Conservation (phyloP, 495 filamentous ascomycete species). For the Trichoderma orchidacearum region DNA sequence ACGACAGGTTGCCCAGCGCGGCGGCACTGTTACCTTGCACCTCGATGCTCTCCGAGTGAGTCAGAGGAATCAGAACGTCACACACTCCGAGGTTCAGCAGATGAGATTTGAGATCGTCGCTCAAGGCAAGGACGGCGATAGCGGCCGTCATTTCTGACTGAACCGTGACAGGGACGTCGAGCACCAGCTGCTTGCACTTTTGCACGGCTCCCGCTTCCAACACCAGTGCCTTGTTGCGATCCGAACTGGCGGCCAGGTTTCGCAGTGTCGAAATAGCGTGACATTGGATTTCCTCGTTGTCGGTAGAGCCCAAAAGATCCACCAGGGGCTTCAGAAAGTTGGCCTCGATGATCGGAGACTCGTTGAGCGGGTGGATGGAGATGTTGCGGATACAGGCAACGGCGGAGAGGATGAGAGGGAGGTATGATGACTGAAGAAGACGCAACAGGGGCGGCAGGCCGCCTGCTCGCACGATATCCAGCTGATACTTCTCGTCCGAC, state of each 20-base stretch:
- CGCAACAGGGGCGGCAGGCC: conserved; percentile 75
- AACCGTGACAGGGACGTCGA: conserved; percentile 84
- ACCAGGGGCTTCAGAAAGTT: conserved; percentile 90
- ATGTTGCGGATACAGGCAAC: conserved; percentile 98
- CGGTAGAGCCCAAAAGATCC: conserved; percentile 83
- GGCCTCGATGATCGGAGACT: conserved; percentile 98
- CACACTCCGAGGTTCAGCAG: conserved; percentile 90
- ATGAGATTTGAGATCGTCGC: conserved; percentile 87
- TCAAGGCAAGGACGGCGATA: conserved; percentile 92
- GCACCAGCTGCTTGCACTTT: conserved; percentile 93
- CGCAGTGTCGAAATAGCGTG: conserved; percentile 95
- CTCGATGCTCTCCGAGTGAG: conserved; percentile 88
- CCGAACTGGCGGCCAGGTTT: conserved; percentile 91
- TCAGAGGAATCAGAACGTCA: conserved; percentile 90
- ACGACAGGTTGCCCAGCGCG: conserved; percentile 87
- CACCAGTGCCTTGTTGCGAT: conserved; percentile 92
- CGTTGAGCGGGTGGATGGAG: conserved; percentile 95
- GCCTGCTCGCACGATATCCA: conserved; percentile 84
- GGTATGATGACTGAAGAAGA: conserved; percentile 84
- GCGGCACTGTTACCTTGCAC: conserved; percentile 98
- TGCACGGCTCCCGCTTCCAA: conserved; percentile 93
- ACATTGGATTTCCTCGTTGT: conserved; percentile 98
- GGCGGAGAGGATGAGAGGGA: conserved; percentile 90
- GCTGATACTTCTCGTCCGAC: conserved; percentile 96
- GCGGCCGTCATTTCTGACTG: conserved; percentile 99